phyloP scores from a whole-genome alignment of 2,329 filamentous ascomycete species.

The Trichoderma breve region DNA sequence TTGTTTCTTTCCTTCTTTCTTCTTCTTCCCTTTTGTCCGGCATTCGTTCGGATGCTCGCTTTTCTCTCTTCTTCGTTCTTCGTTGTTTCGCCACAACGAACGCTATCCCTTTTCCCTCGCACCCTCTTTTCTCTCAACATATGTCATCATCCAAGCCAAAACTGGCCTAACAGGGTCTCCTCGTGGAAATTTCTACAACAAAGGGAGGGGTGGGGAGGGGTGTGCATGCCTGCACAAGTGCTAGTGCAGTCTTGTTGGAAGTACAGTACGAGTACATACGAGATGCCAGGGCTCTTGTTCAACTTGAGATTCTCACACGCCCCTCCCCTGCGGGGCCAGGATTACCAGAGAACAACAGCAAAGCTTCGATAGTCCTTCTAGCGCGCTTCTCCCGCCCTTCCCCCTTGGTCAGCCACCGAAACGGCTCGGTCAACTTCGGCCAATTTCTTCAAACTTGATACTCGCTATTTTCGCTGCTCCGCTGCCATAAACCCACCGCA shows the following conservation, averaged over 20 bases:
- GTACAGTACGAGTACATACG: neutral
- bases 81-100: neutral
- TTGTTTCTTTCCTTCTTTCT: neutral
- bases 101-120: neutral
- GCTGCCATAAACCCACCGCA: constrained; percentile 7
- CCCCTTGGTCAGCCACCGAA: constrained; percentile 14
- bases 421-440: constrained; percentile 17
- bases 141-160: constrained; percentile 9
- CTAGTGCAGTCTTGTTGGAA: neutral
- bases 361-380: constrained; percentile 22
- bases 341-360: neutral
- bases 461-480: constrained; percentile 13
- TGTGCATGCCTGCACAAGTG: neutral
- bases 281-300: neutral
- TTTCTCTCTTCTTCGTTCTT: neutral
- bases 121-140: neutral
- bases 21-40: neutral
- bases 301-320: constrained; percentile 8
- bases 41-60: neutral
- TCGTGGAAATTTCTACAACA: constrained; percentile 11
- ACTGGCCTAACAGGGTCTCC: constrained; percentile 18
- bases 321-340: neutral
- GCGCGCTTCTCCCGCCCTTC: constrained; percentile 20
- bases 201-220: constrained; percentile 10
- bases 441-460: constrained; percentile 16